phyloP scores from a whole-genome alignment of 495 filamentous ascomycete genomes.

The Penicillium goetzii region DNA sequence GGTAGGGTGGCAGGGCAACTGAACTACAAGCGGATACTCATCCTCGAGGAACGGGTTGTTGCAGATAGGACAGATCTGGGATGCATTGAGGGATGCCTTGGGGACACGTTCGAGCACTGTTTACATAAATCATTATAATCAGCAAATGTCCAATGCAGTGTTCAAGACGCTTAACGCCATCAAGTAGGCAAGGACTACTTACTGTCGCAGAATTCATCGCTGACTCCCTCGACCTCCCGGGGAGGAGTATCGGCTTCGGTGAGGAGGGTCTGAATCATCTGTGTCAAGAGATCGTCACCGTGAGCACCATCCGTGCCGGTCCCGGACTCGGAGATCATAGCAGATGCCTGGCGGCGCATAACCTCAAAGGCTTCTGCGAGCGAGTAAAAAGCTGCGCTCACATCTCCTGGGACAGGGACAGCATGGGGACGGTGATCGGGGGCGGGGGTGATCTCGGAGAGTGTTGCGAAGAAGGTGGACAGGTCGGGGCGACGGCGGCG shows the following conservation, averaged over 20 bases:
- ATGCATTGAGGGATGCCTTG: conserved; percentile 64
- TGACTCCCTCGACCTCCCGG: conserved; percentile 70
- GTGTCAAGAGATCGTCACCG: conserved; percentile 55
- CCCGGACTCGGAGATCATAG: background rate
- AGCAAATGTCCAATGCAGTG: background rate
- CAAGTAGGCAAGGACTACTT: conserved; percentile 23
- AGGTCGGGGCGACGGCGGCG: conserved; percentile 75
- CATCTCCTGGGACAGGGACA: conserved; percentile 71
- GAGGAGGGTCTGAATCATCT: conserved; percentile 66
- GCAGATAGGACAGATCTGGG: conserved; percentile 85
- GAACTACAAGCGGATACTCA: conserved; percentile 79
- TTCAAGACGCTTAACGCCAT: too few relatives aligned
- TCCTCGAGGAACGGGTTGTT: conserved; percentile 79
- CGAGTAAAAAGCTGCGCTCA: conserved; percentile 63
- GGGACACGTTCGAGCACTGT: conserved; percentile 76
- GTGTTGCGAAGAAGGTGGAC: conserved; percentile 81
- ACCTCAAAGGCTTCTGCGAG: conserved; percentile 62
- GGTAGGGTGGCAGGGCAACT: conserved; percentile 77
- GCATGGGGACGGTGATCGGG: conserved; percentile 58
- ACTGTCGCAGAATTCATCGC: conserved; percentile 77
- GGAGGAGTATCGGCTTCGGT: conserved; percentile 67
- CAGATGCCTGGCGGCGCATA: conserved; percentile 45
- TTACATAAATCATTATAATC: background rate
- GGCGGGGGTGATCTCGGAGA: conserved; percentile 63
- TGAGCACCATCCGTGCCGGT: conserved; percentile 12